Evolutionary conservation across 306 rosid genomes (phyloP), one percentile per base, ranked within the genome.

Genomic region (Cercis canadensis): DNA sequence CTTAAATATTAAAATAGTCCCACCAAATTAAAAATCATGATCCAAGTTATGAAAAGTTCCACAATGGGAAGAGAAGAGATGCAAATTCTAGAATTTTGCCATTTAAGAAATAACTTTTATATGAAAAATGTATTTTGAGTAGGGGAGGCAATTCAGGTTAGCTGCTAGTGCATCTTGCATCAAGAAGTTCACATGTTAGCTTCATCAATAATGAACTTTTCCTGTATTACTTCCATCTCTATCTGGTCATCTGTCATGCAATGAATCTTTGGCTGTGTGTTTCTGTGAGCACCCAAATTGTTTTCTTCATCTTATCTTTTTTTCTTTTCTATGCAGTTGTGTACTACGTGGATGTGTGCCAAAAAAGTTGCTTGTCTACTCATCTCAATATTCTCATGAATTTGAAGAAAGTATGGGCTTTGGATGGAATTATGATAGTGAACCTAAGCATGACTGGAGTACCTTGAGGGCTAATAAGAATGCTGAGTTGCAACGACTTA

Each of bases 291-390:
- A 31, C 34, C 18, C 29, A 32, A 17, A 6, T 39, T 14, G n/a
- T 33, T 70, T 14, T 59, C 55, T 65, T 69, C 29, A 51, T 43
- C 13, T 19, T 47, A 39, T 63, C 13, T 44, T 29, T 33, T 39
- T 14, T 49, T 37, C n/a, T 45, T 62, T 59, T 51, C 19, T 53
- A 17, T 78, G 70, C 84, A 95, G 99, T 62, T 95, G 99, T 51
- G 99, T 95, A 44, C 82, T 95, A 71, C 91, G 99, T 9, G 99
- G 99, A 73, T 95, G 99, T 81, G 99, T 95, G 56, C 99, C 99
- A 5, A 95, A 95, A 81, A 95, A 95, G 70, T 76, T 95, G 67
- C 78, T 95, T 4, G 97, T 91, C 41, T 91, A 91, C 57, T 67
- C 96, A 3, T 95, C 97, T 43, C 85, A 89, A 19, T 95, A 73